These are phyloP conservation scores for Podospora comata DNA, from an alignment of 495 filamentous ascomycete genomes.

Conservation along the genomic window DNA sequence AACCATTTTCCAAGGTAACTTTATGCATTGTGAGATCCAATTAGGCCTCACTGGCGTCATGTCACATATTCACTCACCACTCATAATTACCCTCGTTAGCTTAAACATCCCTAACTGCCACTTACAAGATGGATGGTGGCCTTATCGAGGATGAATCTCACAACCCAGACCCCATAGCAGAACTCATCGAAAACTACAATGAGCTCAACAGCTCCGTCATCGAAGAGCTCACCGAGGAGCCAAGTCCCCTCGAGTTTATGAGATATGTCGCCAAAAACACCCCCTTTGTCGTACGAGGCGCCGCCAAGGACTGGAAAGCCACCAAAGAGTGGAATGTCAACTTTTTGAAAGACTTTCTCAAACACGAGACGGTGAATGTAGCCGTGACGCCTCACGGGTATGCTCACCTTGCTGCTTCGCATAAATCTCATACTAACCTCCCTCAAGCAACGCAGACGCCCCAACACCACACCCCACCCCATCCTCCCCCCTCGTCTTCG, in stretches of 20 bases:
- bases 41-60: neutral
- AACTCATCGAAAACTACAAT: constrained; percentile 61
- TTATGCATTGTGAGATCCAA: neutral
- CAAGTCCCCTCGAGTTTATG: constrained; percentile 71
- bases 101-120: neutral
- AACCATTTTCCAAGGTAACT: neutral
- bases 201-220: constrained; percentile 60
- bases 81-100: neutral
- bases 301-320: constrained; percentile 57
- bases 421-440: neutral
- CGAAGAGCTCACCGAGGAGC: constrained; percentile 56
- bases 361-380: constrained; percentile 56
- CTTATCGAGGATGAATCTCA: neutral
- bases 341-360: constrained; percentile 53
- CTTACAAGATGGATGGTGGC: neutral
- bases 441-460: constrained; percentile 58
- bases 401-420: neutral
- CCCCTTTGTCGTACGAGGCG: constrained; percentile 65
- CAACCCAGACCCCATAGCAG: constrained; percentile 40
- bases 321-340: constrained; percentile 54
- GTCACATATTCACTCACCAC: constrained; percentile 4
- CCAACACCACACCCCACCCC: constrained; percentile 37
- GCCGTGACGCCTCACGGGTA: constrained; percentile 68
- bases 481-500: constrained; percentile 47
- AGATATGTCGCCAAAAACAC: constrained; percentile 62